Conservation (phyloP, 805 yeast species). For the Spathaspora sp. region DNA sequence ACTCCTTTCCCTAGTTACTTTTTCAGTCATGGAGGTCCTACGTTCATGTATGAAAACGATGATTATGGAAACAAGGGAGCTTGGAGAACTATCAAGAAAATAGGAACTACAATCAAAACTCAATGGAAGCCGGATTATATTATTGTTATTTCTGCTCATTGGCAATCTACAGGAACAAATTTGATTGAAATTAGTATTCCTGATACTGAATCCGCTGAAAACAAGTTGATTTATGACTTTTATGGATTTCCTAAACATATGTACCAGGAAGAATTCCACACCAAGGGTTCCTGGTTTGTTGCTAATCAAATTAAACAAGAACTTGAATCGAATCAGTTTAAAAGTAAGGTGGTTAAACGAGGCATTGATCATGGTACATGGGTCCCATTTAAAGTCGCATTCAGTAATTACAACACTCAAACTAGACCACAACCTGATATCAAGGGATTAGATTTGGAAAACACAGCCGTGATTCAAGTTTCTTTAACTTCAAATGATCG, state of each 20-base stretch:
- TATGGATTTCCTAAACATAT: slow-evolving; percentile 65
- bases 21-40: slow-evolving; percentile 83
- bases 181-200: slow-evolving; percentile 48
- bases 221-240: slow-evolving; percentile 68
- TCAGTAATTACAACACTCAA: slow-evolving; percentile 32
- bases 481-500: slow-evolving; percentile 39
- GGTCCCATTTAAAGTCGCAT: slow-evolving; percentile 76
- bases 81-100: slow-evolving; percentile 41
- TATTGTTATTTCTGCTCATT: slow-evolving; percentile 71
- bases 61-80: slow-evolving; percentile 61
- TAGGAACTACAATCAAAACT: slow-evolving; percentile 51
- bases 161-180: slow-evolving; percentile 50
- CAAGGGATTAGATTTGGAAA: slow-evolving; percentile 34
- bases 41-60: slow-evolving; percentile 57
- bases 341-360: slow-evolving; percentile 36
- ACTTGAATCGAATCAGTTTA: slow-evolving; percentile 41
- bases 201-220: slow-evolving; percentile 27
- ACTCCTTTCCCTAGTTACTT: slow-evolving; percentile 57
- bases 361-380: slow-evolving; percentile 84
- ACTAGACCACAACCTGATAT: slow-evolving; percentile 22
- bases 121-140: slow-evolving; percentile 61
- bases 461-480: slow-evolving; percentile 48
- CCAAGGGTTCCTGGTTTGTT: slow-evolving; percentile 39
- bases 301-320: slow-evolving; percentile 43
- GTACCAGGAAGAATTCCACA: slow-evolving; percentile 61